Conservation (phyloP, 176 grass and related monocot species). For the Panicum miliaceum region DNA sequence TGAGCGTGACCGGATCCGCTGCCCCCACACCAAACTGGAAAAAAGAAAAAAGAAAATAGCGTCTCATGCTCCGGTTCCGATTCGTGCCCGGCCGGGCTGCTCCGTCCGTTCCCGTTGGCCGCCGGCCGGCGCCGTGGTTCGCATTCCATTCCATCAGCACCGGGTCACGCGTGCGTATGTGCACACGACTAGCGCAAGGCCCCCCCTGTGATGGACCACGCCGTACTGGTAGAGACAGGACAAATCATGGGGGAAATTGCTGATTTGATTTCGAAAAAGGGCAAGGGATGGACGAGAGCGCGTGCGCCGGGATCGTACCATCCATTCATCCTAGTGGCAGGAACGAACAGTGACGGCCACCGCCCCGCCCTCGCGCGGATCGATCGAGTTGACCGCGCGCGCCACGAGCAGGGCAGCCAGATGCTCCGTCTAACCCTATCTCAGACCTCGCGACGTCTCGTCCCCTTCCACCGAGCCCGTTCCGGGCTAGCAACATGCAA, state of each 20-base stretch:
- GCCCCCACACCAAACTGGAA: too few relatives aligned
- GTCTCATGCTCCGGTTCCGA: neutral
- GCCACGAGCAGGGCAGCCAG: neutral
- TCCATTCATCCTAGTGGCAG: neutral
- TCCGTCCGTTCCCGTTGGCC: neutral
- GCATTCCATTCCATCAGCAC: neutral
- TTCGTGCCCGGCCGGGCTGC: neutral
- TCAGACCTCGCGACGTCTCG: neutral
- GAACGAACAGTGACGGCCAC: neutral
- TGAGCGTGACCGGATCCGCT: neutral
- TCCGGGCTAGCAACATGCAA: slow-evolving; percentile 1
- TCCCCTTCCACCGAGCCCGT: neutral
- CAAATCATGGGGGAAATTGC: neutral
- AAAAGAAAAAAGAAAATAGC: too few relatives aligned
- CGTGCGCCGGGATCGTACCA: too few relatives aligned
- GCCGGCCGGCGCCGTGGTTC: too few relatives aligned
- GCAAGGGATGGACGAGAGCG: neutral
- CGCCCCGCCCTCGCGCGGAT: too few relatives aligned
- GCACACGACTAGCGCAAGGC: neutral
- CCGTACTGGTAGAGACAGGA: neutral
- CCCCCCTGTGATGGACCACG: too few relatives aligned
- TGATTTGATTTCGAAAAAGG: neutral
- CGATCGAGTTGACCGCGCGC: neutral
- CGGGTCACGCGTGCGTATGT: neutral
- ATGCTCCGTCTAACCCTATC: too few relatives aligned